phyloP scores from a whole-genome alignment of 1,284 basidiomycete genomes.

The Ustilago sp. region DNA sequence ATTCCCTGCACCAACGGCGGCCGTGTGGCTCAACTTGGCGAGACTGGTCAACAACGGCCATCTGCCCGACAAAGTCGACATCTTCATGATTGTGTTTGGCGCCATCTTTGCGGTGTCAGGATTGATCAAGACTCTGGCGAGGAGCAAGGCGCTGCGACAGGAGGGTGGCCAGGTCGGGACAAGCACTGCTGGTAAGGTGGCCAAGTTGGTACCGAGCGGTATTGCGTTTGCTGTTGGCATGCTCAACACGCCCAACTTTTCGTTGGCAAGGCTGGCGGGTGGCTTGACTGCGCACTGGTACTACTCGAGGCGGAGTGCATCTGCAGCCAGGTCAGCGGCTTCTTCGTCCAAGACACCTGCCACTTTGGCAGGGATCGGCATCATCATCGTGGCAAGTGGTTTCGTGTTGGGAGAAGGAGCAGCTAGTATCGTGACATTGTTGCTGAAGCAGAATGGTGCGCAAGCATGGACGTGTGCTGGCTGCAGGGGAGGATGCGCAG shows the following conservation, averaged over 20 bases:
- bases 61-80: constrained; percentile 80
- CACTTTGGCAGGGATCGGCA: constrained; percentile 74
- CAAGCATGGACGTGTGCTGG: constrained; percentile 83
- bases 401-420: constrained; percentile 94
- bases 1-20: constrained; percentile 93
- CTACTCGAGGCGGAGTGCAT: constrained; percentile 41
- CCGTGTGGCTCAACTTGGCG: constrained; percentile 83
- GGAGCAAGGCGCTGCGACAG: constrained; percentile 46
- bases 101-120: constrained; percentile 72
- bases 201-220: constrained; percentile 48
- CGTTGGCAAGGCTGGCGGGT: constrained; percentile 88
- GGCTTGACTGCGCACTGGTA: constrained; percentile 79
- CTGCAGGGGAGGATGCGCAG: constrained; percentile 80
- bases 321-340: not conserved
- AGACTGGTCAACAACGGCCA: constrained; percentile 83
- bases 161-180: constrained; percentile 11
- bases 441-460: constrained; percentile 80
- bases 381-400: constrained; percentile 91
- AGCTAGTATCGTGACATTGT: constrained; percentile 82
- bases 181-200: constrained; percentile 30
- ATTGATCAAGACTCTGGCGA: constrained; percentile 77
- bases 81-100: constrained; percentile 81
- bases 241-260: constrained; percentile 94
- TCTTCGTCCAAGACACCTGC: constrained; percentile 7
- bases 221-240: constrained; percentile 76